Base-by-base conservation (phyloP, 306 rosid genomes). In the Herpetospermum pedunculosum region DNA sequence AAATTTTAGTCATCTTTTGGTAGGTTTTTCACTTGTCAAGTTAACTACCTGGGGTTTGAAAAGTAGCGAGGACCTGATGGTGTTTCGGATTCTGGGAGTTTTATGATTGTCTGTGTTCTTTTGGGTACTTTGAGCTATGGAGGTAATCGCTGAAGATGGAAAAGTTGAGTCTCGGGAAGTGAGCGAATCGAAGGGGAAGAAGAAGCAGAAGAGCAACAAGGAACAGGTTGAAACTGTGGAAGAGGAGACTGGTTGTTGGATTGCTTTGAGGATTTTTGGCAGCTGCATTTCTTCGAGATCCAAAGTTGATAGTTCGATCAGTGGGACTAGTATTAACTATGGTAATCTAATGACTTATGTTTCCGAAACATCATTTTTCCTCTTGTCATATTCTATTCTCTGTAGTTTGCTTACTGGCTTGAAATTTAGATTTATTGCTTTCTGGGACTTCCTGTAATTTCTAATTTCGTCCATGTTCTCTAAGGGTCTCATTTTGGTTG, bases 271-370 rank as follows among this genome's bases (percentile, higher is more conserved):
- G 83, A 81, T 89, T 60, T 76, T 93, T 80, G 88, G 94, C 8
- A 84, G 93, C 92, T 93, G 98, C 96, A 90, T 93, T 84, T 93
- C 94, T 81, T 87, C 98, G 79, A 90, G 98, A 93, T 91, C 98
- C 91, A 93, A 93, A 85, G 97, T 93, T 79, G 97, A 93, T 84
- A 89, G 80, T 81, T 90, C 98, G 55, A 81, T 83, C 18, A 90
- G 94, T 81, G 98, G 96, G 62, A 83, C 88, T 81, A 86, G 93
- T 80, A 71, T 89, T 86, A 87, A 86, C 86, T 86, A 82, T 83
- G 97, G 98, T 93, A 89, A n/a, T n/a, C n/a, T n/a, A n/a, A 81
- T 69, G 68, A 75, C 59, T 59, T 76, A 12, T 71, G 80, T 79
- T 73, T 72, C 58, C 41, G 53, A 13, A 67, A 23, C 13, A 41